Evolutionary conservation across 208 protist species (phyloP).

Genomic region (Leishmania gerbilli): DNA sequence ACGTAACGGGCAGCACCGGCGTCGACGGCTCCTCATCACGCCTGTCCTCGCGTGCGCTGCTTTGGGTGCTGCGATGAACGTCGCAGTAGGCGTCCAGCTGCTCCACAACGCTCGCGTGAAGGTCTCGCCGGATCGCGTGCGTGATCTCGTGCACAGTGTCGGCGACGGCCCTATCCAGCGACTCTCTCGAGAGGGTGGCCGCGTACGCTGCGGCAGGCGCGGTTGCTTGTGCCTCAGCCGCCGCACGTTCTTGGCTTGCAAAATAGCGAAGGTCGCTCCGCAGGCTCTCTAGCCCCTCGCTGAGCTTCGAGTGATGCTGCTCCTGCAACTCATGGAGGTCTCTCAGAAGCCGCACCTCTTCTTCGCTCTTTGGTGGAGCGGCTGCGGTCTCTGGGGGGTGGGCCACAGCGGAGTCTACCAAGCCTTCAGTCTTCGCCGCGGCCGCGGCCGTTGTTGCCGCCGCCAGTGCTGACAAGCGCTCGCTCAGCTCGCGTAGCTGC

Average conservation of each 20-base stretch:
- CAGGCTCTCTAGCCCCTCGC: conserved; percentile 2
- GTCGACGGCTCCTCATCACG: conserved; percentile 5
- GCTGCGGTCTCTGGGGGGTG: not conserved
- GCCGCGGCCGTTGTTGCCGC: not conserved
- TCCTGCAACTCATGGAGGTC: conserved; percentile 12
- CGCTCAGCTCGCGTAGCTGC: conserved; percentile 23
- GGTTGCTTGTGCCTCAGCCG: not conserved
- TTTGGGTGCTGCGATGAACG: conserved; percentile 11
- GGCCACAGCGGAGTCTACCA: not conserved
- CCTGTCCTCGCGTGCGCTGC: not conserved
- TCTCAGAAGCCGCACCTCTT: conserved; percentile 18
- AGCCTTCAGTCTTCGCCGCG: not conserved
- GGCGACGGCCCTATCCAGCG: not conserved
- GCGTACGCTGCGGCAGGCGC: too few species aligned
- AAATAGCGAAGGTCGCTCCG: conserved; percentile 10
- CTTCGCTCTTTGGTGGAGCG: not conserved
- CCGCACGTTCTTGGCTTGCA: not conserved
- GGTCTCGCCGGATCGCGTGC: not conserved
- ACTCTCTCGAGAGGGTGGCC: conserved; percentile 2
- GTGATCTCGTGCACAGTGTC: conserved; percentile 7
- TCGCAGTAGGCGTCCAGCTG: conserved; percentile 38
- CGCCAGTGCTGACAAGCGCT: conserved; percentile 12
- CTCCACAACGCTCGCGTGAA: conserved; percentile 14
- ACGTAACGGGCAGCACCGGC: conserved; percentile 32
- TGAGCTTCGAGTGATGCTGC: conserved; percentile 15